Conservation (phyloP, 2,329 filamentous ascomycete species). For the Ophiostoma fasciatum region DNA sequence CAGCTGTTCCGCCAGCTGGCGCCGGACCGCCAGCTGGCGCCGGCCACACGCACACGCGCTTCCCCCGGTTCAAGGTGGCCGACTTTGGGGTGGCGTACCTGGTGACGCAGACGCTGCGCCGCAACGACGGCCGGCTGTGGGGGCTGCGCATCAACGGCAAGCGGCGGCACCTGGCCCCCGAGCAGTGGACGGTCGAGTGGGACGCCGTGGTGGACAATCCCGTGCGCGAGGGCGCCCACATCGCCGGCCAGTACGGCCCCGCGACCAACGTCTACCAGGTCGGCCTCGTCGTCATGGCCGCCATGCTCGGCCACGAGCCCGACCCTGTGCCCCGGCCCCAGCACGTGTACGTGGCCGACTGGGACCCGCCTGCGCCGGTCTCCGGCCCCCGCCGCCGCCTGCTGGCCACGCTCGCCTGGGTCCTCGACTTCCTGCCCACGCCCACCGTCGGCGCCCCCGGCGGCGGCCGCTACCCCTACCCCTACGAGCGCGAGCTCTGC, state of each 20-base stretch:
- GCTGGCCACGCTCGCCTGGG: conserved; percentile 1
- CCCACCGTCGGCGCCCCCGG: too few relatives aligned
- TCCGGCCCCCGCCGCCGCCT: neutral
- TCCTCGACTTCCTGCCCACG: too few relatives aligned
- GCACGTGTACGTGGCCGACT: neutral
- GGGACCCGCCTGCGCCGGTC: too few relatives aligned
- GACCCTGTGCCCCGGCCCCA: neutral
- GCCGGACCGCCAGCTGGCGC: neutral
- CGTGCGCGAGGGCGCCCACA: neutral
- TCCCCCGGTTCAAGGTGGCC: conserved; percentile 8
- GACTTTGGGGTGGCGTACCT: conserved; percentile 6
- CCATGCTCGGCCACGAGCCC: neutral
- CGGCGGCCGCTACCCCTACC: too few relatives aligned
- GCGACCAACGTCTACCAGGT: conserved; percentile 11
- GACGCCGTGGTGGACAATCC: conserved; percentile 2
- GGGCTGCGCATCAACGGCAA: conserved; percentile 4
- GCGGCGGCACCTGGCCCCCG: conserved; percentile 2
- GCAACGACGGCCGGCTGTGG: conserved; percentile 1
- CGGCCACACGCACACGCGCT: neutral
- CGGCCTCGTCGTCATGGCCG: conserved; percentile 3
- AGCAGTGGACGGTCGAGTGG: conserved; percentile 12
- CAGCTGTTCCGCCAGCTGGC: neutral
- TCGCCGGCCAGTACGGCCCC: conserved; percentile 8
- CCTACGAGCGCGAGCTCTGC: neutral
- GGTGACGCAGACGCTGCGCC: neutral